Evolutionary conservation across 192 early-diverging fungal species (phyloP).

Genomic region (Chytriomyces hyalinus): DNA sequence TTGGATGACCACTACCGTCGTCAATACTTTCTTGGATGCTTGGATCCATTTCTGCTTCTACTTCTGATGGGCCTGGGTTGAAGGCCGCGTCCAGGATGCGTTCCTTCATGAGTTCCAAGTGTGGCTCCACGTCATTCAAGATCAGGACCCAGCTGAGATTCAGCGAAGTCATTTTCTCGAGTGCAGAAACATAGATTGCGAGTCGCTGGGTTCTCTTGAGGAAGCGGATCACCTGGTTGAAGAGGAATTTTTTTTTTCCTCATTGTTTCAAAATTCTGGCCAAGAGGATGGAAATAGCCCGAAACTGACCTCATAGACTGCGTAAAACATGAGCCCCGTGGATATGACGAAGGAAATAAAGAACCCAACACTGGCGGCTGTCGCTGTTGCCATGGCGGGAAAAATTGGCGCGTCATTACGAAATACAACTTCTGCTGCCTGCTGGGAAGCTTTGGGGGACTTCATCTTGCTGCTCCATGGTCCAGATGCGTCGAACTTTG

Average conservation of each 20-base stretch:
- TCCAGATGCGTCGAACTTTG: not conserved
- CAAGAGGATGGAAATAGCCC: too few relatives aligned
- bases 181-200: not conserved
- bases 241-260: too few relatives aligned
- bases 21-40: not conserved
- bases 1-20: slow-evolving; percentile 29
- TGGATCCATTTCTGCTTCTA: not conserved
- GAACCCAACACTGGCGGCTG: not conserved
- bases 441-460: not conserved
- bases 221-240: not conserved
- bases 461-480: not conserved
- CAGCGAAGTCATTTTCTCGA: slow-evolving; percentile 12
- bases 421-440: not conserved
- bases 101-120: not conserved
- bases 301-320: not conserved
- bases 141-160: slow-evolving; percentile 23
- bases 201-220: slow-evolving; percentile 3
- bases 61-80: not conserved
- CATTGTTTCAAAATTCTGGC: too few relatives aligned
- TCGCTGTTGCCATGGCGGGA: not conserved
- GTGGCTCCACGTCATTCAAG: slow-evolving; percentile 17
- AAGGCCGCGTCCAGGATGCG: not conserved
- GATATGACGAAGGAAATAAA: not conserved
- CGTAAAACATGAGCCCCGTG: not conserved
- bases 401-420: not conserved